phyloP scores from a whole-genome alignment of 305 asterid species.

The Euphrasia arctica region DNA sequence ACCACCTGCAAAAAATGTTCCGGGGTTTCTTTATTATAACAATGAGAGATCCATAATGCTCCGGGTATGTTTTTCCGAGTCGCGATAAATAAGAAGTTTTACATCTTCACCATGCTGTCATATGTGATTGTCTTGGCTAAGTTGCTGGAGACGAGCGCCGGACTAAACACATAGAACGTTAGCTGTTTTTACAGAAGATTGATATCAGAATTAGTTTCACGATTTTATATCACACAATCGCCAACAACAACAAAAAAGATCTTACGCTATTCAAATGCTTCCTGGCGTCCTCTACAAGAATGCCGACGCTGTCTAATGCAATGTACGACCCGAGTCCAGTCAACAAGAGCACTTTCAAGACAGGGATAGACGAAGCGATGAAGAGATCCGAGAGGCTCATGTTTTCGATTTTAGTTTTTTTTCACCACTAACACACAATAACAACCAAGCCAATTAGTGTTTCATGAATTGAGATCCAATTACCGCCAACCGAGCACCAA shows the following conservation, averaged over 20 bases:
- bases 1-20: conserved; percentile 62
- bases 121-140: conserved; percentile 75
- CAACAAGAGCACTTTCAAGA: conserved; percentile 69
- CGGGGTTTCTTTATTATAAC: neutral
- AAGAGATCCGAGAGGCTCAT: conserved; percentile 72
- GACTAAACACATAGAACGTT: conserved; percentile 72
- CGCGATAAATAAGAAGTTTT: conserved; percentile 28
- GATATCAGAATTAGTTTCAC: conserved; percentile 12
- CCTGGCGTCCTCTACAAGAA: conserved; percentile 80
- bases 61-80: neutral
- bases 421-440: conserved; percentile 4
- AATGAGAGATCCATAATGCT: neutral
- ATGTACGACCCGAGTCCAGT: conserved; percentile 77
- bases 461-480: too few species aligned
- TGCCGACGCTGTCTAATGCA: conserved; percentile 48
- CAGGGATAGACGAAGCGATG: conserved; percentile 69
- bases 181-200: conserved; percentile 40
- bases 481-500: too few species aligned
- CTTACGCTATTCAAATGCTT: conserved; percentile 75
- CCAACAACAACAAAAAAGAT: neutral
- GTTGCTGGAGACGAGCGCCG: conserved; percentile 78
- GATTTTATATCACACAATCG: neutral
- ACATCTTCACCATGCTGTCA: conserved; percentile 71
- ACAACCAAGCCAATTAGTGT: too few species aligned
- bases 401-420: conserved; percentile 19